Percentiles rank a stretch among this genome's conserved stretches.
These are phyloP conservation scores for Scheffersomyces amazonensis DNA, from an alignment of 805 yeast species.

Conservation along the genomic window DNA sequence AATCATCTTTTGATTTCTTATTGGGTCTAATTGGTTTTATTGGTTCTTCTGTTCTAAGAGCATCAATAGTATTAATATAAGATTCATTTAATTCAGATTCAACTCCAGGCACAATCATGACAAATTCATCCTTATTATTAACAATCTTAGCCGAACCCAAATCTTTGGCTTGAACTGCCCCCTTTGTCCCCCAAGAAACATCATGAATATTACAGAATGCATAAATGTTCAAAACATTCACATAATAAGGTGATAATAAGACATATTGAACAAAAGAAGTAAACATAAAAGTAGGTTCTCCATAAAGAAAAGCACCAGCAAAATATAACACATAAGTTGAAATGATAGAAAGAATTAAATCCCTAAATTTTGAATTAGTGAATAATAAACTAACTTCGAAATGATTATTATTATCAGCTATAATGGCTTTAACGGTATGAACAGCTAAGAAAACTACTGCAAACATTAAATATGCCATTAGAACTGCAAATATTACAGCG, in stretches of 20 bases:
- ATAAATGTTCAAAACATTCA: slow-evolving; percentile 87
- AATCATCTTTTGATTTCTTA: slow-evolving; percentile 38
- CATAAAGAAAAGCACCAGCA: slow-evolving; percentile 71
- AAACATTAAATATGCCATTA: slow-evolving; percentile 87
- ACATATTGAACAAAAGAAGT: slow-evolving; percentile 85
- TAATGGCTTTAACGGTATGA: slow-evolving; percentile 59
- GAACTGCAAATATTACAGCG: slow-evolving; percentile 75
- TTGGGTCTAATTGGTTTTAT: slow-evolving; percentile 14
- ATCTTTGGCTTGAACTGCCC: slow-evolving; percentile 63
- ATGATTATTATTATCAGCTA: slow-evolving; percentile 38
- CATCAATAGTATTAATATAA: slow-evolving; percentile 63
- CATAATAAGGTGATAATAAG: slow-evolving; percentile 81
- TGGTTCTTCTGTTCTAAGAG: slow-evolving; percentile 39
- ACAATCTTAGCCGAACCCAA: slow-evolving; percentile 79
- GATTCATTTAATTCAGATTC: slow-evolving; percentile 71
- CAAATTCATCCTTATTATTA: slow-evolving; percentile 34
- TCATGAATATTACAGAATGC: slow-evolving; percentile 97
- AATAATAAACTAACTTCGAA: slow-evolving; percentile 50
- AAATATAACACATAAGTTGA: slow-evolving; percentile 84
- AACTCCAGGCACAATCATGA: slow-evolving; percentile 61
- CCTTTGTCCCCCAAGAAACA: slow-evolving; percentile 97
- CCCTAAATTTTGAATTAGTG: slow-evolving; percentile 73
- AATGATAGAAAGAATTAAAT: slow-evolving; percentile 77
- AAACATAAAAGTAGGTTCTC: slow-evolving; percentile 92
- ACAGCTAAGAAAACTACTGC: slow-evolving; percentile 82